Base-by-base conservation (phyloP, 2,329 filamentous ascomycete genomes). In the Beauveria caledonica region DNA sequence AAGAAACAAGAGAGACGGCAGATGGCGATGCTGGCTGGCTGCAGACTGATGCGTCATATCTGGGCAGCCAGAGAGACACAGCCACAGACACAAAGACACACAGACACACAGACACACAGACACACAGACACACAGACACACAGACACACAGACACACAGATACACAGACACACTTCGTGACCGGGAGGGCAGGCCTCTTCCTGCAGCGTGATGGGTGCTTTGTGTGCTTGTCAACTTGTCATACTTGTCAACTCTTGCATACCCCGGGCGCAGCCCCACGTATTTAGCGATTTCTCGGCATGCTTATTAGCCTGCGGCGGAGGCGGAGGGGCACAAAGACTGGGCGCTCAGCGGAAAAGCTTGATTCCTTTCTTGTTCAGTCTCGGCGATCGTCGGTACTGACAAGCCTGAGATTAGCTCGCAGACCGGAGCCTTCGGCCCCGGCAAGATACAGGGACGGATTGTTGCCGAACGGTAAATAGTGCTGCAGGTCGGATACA, bases 311-410 rank as follows among this genome's bases (percentile, higher is more conserved):
- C 51, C 33, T 60, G 51, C 42, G 42, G 58, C 58, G 58, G 58
- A 50, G 49, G 58, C 49, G 58, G 58, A 54, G 50, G 60, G 62
- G 58, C 56, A 62, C 56, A 54, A 36, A 62, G 56, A 49, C 63
- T 64, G 51, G 63, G 63, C 61, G 60, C 59, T 46, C 51, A 61
- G 63, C 61, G 61, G 61, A 64, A 62, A 62, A 64, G 62, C 62
- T 64, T 64, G 58, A 61, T 62, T 60, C 62, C 42, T 48, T 54
- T 63, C 54, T 58, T 58, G 60, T 44, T 54, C 42, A 36, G 44
- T 33, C 55, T 61, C 17, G 54, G 60, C 60, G 58, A 60, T 60
- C 58, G 44, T 27, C 17, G 17, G 36, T 19, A n/a, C 7, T 23
- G 33, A 50, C 25, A 27, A 5, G 2, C 36, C 19, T 15, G 36